A percentile compares a stretch with the other conserved stretches of the same genome.
Conservation (phyloP, 768 basidiomycete species). For the Suillus cothurnatus region DNA sequence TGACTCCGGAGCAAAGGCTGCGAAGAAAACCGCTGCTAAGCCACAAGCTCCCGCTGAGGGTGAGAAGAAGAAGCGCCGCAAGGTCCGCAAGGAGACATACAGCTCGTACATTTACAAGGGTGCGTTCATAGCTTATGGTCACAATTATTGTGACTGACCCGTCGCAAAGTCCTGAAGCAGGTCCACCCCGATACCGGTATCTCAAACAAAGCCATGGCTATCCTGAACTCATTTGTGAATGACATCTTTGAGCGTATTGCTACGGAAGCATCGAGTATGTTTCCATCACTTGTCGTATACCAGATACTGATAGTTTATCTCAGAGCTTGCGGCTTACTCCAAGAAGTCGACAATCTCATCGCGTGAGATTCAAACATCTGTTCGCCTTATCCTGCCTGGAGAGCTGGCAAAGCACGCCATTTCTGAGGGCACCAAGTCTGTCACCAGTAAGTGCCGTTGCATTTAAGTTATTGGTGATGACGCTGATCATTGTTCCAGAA, state of each 20-base stretch:
- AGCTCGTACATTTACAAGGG: constrained; percentile 87
- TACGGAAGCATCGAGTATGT: constrained; percentile 66
- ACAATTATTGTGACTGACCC: constrained; percentile 2
- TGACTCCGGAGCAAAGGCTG: constrained; percentile 49
- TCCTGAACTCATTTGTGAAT: constrained; percentile 83
- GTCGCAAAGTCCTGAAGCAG: constrained; percentile 74
- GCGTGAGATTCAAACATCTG: constrained; percentile 85
- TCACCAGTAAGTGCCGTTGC: constrained; percentile 54
- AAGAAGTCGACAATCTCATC: constrained; percentile 93
- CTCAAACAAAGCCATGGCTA: constrained; percentile 87
- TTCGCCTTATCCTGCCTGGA: constrained; percentile 82
- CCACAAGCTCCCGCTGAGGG: constrained; percentile 50
- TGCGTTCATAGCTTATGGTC: constrained; percentile 28
- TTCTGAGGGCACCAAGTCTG: constrained; percentile 79
- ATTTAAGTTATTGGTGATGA: not conserved
- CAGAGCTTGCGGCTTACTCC: constrained; percentile 82
- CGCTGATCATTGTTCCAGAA: constrained; percentile 37
- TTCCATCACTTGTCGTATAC: not conserved
- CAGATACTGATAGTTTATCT: not conserved
- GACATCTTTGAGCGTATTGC: constrained; percentile 85
- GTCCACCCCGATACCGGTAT: constrained; percentile 94
- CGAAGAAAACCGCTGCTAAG: constrained; percentile 66
- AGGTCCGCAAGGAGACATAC: constrained; percentile 82
- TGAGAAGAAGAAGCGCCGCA: constrained; percentile 82
- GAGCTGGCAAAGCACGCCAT: constrained; percentile 89